phyloP scores from a whole-genome alignment of 176 grass and related monocot species.

The Tuctoria greenei region DNA sequence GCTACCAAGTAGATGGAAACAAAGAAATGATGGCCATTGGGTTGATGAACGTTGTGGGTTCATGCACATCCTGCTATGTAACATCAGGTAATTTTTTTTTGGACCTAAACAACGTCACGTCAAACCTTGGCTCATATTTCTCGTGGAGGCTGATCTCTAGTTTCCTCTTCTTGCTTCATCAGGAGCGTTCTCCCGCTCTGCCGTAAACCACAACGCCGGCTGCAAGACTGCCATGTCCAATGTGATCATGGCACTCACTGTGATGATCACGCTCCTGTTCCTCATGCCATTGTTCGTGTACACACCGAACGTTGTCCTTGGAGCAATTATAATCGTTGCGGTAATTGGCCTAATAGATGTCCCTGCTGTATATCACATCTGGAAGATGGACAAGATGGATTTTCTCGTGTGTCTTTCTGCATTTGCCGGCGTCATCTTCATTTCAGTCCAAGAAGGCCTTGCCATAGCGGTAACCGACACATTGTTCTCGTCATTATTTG shows the following conservation, averaged over 20 bases:
- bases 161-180: not conserved
- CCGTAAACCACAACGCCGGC: slow-evolving; percentile 93
- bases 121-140: not conserved
- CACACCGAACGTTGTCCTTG: slow-evolving; percentile 88
- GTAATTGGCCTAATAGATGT: slow-evolving; percentile 82
- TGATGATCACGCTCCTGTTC: slow-evolving; percentile 84
- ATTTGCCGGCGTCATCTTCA: slow-evolving; percentile 91
- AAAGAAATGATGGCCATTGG: slow-evolving; percentile 99
- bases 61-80: slow-evolving; percentile 96
- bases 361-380: slow-evolving; percentile 67
- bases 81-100: slow-evolving; percentile 58
- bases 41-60: slow-evolving; percentile 96
- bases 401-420: slow-evolving; percentile 82
- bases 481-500: not conserved
- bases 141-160: not conserved
- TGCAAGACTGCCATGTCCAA: slow-evolving; percentile 96
- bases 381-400: slow-evolving; percentile 98
- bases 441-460: slow-evolving; percentile 85
- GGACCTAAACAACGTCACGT: not conserved
- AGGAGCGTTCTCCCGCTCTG: slow-evolving; percentile 94
- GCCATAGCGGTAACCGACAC: slow-evolving; percentile 71
- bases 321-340: slow-evolving; percentile 78
- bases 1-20: slow-evolving; percentile 94
- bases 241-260: slow-evolving; percentile 83
- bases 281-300: slow-evolving; percentile 92